Evolutionary conservation across 75 land plant genomes (phyloP).

Genomic region (Selaginella tamariscina): DNA sequence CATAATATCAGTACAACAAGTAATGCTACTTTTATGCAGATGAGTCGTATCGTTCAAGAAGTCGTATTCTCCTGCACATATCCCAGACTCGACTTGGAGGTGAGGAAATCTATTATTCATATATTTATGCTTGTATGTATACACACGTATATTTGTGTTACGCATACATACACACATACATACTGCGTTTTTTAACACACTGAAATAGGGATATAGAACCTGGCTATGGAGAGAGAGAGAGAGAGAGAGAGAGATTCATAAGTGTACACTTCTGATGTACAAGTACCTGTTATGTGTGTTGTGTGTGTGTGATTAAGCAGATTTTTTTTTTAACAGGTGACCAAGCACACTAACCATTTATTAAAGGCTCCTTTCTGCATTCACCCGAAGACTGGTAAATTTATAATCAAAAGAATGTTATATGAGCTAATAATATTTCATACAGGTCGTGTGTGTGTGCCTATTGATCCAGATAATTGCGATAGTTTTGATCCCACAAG

Average conservation of each 20-base stretch:
- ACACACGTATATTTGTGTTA: no score
- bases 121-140: no score
- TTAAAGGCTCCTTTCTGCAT: constrained; percentile 95
- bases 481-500: constrained; percentile 86
- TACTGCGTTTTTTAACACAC: no score
- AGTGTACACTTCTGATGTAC: not conserved
- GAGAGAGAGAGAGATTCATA: no score
- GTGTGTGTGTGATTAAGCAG: not conserved
- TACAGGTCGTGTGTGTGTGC: constrained; percentile 94
- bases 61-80: constrained; percentile 83
- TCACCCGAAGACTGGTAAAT: constrained; percentile 95
- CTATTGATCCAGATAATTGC: constrained; percentile 79
- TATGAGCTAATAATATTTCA: constrained; percentile 1
- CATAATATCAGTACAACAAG: no score
- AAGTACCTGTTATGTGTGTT: constrained; percentile 13
- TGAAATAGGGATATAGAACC: no score
- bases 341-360: constrained; percentile 95
- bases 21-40: no score
- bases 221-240: no score
- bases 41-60: constrained; percentile 20
- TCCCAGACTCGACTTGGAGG: constrained; percentile 96
- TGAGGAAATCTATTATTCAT: constrained; percentile 11
- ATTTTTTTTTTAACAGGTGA: constrained; percentile 42
- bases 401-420: not conserved
- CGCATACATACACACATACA: no score